Evolutionary conservation across 805 yeast species (phyloP).

Genomic region (Metschnikowia cubensis): DNA sequence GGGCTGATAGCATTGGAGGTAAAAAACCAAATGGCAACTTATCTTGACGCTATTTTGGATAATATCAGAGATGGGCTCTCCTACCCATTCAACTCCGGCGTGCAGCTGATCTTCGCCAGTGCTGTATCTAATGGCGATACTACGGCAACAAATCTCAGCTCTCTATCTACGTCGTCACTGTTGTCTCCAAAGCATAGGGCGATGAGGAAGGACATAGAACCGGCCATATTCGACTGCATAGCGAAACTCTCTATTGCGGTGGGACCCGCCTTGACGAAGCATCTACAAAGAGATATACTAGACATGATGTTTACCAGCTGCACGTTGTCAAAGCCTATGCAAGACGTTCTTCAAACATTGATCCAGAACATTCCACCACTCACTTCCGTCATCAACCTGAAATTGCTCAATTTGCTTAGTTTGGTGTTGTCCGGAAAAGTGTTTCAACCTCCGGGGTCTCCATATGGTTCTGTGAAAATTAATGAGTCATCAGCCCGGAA

Average conservation of each 20-base stretch:
- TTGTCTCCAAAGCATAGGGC: constrained; percentile 51
- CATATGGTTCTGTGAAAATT: constrained; percentile 58
- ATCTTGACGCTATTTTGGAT: constrained; percentile 81
- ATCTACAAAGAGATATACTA: constrained; percentile 74
- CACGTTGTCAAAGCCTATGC: constrained; percentile 79
- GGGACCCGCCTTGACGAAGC: constrained; percentile 90
- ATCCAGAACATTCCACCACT: constrained; percentile 76
- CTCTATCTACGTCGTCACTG: constrained; percentile 26
- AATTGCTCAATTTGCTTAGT: constrained; percentile 67
- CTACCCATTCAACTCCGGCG: constrained; percentile 28
- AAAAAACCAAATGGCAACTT: constrained; percentile 79
- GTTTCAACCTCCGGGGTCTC: constrained; percentile 84
- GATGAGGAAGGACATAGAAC: constrained; percentile 67
- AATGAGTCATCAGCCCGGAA: constrained; percentile 66
- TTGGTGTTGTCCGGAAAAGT: constrained; percentile 74
- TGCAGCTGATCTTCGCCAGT: constrained; percentile 38
- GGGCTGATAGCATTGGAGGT: constrained; percentile 83
- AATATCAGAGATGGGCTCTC: constrained; percentile 75
- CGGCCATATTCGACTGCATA: constrained; percentile 83
- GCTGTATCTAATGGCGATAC: constrained; percentile 30
- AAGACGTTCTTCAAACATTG: constrained; percentile 65
- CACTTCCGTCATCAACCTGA: constrained; percentile 65
- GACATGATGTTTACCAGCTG: constrained; percentile 72
- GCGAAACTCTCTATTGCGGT: constrained; percentile 84
- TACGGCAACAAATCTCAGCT: constrained; percentile 19